Evolutionary conservation across 2,329 filamentous ascomycete genomes (phyloP), one percentile per base, ranked within the genome.

Genomic region (Drechslerella stenobrocha): DNA sequence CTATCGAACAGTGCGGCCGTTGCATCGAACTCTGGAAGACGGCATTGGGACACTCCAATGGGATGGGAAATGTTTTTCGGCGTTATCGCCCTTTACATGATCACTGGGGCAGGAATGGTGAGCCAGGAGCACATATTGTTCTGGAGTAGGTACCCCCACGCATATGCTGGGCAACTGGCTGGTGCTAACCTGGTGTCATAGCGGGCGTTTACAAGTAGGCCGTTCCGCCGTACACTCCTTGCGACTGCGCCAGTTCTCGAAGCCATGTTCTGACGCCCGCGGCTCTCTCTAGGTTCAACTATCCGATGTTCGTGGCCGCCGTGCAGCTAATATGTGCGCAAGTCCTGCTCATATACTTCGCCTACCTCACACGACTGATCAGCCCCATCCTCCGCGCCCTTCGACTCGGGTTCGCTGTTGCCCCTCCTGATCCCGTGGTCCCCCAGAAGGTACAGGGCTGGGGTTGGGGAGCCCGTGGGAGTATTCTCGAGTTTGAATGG

Each of bases 381-480:
- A 76, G 76, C 24, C 74, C 74, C 0, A 77, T 76, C 8, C 73
- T 82, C 20, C 70, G 77, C 69, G 71, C 72, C 70, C 60, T 81
- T 28, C 75, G 80, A 30, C 72, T 81, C 55, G 76, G 75, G 70
- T 76, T 78, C 69, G 73, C 79, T 32, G 74, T 81, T 53, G 75
- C 79, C 52, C 40, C 80, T 6, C 63, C 72, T 3, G 55, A 66
- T 57, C 71, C 52, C 47, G 61, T 34, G 63, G 70, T 52, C 44
- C 69, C 47, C 52, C 73, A 60, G 52, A 71, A 57, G 51, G 61
- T 52, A 57, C 80, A 48, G 76, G 77, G 76, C 60, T 80, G 69
- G 55, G 78, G 79, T 2, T 79, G 80, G 13, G 81, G 81, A 66
- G 79, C 80, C 28, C 80, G 81, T n/a, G 81, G 80, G 15, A 80